These are phyloP conservation scores for Fomitopsis serialis DNA, from an alignment of 768 basidiomycete species.

Conservation along the genomic window DNA sequence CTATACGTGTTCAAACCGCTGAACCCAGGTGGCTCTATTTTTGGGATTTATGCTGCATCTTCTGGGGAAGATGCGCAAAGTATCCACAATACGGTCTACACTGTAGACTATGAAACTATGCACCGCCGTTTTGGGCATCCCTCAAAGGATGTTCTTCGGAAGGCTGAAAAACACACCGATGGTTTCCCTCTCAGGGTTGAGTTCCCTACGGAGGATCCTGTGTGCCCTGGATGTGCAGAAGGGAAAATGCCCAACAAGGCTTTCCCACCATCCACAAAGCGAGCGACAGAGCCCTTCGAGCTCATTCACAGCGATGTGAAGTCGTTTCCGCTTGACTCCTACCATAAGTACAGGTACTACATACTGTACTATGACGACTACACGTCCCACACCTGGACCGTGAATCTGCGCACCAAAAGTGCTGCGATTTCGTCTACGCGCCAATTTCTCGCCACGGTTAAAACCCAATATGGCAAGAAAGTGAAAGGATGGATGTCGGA, in stretches of 20 bases:
- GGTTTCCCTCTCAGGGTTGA: not conserved
- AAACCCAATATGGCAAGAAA: not conserved
- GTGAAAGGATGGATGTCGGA: conserved; percentile 1
- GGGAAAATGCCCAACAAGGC: not conserved
- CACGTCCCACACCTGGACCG: conserved; percentile 1
- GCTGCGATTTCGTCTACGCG: too few relatives aligned
- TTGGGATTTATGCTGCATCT: too few relatives aligned
- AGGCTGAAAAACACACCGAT: not conserved
- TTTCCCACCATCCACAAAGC: not conserved
- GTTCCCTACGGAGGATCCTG: not conserved
- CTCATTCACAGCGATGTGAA: conserved; percentile 2
- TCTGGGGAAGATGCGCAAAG: too few relatives aligned
- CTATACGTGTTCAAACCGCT: too few relatives aligned
- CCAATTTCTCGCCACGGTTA: conserved; percentile 3
- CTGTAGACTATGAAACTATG: not conserved
- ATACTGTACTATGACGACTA: conserved; percentile 6
- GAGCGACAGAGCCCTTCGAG: not conserved
- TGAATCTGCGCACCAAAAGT: not conserved
- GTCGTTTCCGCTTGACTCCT: too few relatives aligned
- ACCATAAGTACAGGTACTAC: too few relatives aligned
- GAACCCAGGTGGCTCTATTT: too few relatives aligned
- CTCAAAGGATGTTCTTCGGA: not conserved
- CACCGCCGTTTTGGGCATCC: not conserved
- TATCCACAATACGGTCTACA: too few relatives aligned
- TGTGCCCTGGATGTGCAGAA: not conserved